Base-by-base conservation (phyloP, 345 rosid genomes). In the Orychophragmus violaceus region DNA sequence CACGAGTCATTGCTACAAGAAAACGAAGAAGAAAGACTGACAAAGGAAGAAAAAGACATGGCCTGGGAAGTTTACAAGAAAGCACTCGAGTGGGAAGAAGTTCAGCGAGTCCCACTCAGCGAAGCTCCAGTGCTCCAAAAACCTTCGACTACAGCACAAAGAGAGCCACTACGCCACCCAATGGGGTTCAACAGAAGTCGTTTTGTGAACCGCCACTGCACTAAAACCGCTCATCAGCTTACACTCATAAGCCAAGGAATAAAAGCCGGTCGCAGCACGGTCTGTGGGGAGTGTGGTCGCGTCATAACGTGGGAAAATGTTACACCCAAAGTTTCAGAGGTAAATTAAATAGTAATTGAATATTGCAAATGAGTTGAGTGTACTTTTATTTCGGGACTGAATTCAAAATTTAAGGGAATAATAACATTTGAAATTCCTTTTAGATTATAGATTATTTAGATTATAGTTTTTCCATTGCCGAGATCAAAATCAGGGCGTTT, bases 31-130 rank as follows among this genome's bases (percentile, higher is more conserved):
- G 99, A 95, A 76, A 95, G 82, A 74, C 85, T 95, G 8, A 83
- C 99, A 0, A 95, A 95, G 83, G 99, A 95, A 82, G 99, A 95
- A 74, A 90, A 95, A 76, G 99, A 95, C 77, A 87, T 87, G 92
- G 99, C 99, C 16, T 95, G 99, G 99, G 99, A 95, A 84, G 93
- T 95, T 23, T 87, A 79, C 44, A 80, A 57, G 62, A 84, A 79
- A 76, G 74, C 94, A 21, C 65, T 91, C 36, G 87, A 87, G 55
- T 91, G 97, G 97, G 93, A 89, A 70, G 96, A 95, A 80, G 98
- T 95, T 66, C 98, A 83, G 18, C 85, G 91, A 2, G 85, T 77
- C 29, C 68, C 96, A 17, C 44, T 78, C 14, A 87, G 73, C 27
- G 99, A 87, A 67, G 49, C 91, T 35, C 57, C 79, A 25, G 33